phyloP scores from a whole-genome alignment of 495 filamentous ascomycete species.

The Lentithecium fluviatile region DNA sequence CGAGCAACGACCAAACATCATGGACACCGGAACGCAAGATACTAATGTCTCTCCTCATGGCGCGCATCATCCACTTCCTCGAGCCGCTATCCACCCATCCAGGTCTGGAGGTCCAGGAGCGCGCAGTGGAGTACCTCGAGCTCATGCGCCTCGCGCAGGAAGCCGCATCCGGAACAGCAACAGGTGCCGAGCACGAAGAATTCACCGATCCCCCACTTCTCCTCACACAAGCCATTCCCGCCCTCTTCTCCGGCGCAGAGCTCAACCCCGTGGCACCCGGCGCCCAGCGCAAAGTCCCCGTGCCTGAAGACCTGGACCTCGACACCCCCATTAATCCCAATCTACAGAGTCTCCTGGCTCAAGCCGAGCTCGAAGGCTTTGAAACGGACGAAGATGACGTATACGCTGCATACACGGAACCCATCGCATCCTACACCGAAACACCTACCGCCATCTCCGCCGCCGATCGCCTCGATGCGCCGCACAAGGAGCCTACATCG shows the following conservation, averaged over 20 bases:
- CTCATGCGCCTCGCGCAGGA: conserved; percentile 81
- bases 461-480: conserved; percentile 51
- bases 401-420: conserved; percentile 68
- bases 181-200: conserved; percentile 50
- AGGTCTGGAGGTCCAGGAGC: conserved; percentile 91
- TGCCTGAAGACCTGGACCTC: conserved; percentile 70
- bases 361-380: conserved; percentile 55
- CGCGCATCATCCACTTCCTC: conserved; percentile 74
- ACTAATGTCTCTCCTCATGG: conserved; percentile 69
- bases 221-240: conserved; percentile 82
- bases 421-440: conserved; percentile 35
- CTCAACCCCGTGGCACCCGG: conserved; percentile 83
- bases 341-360: conserved; percentile 60
- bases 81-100: conserved; percentile 77
- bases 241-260: conserved; percentile 79
- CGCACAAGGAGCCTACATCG: conserved; percentile 46
- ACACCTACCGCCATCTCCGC: conserved; percentile 47
- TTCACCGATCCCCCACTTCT: conserved; percentile 71
- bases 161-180: conserved; percentile 64
- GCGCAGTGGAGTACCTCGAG: conserved; percentile 87
- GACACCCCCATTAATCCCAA: conserved; percentile 79
- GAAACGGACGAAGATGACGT: conserved; percentile 62
- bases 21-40: conserved; percentile 70
- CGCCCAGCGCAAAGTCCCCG: conserved; percentile 83
- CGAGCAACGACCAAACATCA: conserved; percentile 51